Evolutionary conservation across 495 filamentous ascomycete genomes (phyloP).

Genomic region (Penicillium odoratum): DNA sequence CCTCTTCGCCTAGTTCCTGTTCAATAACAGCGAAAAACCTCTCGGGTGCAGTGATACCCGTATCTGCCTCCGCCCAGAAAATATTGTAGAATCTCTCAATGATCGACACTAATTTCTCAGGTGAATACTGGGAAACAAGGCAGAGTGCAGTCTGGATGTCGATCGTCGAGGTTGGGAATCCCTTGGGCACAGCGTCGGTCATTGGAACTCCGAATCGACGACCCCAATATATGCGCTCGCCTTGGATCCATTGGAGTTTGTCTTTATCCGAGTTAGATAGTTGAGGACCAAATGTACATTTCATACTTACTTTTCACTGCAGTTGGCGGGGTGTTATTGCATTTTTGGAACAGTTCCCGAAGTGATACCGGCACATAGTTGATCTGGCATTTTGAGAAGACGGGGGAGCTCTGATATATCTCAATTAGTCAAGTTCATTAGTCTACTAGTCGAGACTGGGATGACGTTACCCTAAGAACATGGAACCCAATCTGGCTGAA

Average conservation of each 20-base stretch:
- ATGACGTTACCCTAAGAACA: slow-evolving; percentile 10
- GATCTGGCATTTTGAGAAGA: slow-evolving; percentile 21
- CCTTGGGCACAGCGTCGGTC: slow-evolving; percentile 17
- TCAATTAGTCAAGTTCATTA: neutral
- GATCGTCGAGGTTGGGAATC: slow-evolving; percentile 20
- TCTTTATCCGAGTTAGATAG: slow-evolving; percentile 11
- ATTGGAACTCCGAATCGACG: slow-evolving; percentile 21
- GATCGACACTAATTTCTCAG: slow-evolving; percentile 12
- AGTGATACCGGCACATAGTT: slow-evolving; percentile 19
- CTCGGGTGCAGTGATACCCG: neutral
- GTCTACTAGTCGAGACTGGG: neutral
- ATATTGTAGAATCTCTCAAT: slow-evolving; percentile 6
- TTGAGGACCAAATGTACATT: neutral
- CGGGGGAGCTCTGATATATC: slow-evolving; percentile 16
- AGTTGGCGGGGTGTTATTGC: slow-evolving; percentile 21
- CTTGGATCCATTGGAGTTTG: slow-evolving; percentile 22
- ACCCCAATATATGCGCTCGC: slow-evolving; percentile 23
- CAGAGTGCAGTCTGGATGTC: slow-evolving; percentile 18
- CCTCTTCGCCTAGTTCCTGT: neutral
- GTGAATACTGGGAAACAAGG: neutral
- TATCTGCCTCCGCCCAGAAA: slow-evolving; percentile 19
- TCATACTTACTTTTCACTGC: slow-evolving; percentile 18
- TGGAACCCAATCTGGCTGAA: slow-evolving; percentile 27
- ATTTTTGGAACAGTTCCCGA: slow-evolving; percentile 15
- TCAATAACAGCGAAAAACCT: slow-evolving; percentile 9